Evolutionary conservation across 2,329 filamentous ascomycete genomes (phyloP).

Genomic region (Elsinoe ampelina): DNA sequence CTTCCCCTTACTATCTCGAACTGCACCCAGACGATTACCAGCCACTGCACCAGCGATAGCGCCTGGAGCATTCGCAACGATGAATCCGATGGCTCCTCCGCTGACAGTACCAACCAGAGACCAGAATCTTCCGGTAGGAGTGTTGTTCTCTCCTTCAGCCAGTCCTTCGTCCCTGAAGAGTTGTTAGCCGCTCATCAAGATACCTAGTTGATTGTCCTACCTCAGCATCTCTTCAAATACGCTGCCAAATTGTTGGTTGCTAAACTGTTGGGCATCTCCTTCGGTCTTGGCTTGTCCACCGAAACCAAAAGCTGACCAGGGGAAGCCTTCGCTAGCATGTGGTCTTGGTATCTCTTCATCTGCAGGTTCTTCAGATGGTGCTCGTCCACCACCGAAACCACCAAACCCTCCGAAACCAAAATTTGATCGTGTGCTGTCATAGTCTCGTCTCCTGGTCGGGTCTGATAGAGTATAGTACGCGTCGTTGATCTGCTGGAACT

Average conservation of each 20-base stretch:
- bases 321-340: slow-evolving; percentile 44
- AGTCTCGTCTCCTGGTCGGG: slow-evolving; percentile 63
- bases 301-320: slow-evolving; percentile 66
- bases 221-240: slow-evolving; percentile 46
- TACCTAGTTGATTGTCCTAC: not conserved
- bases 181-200: not conserved
- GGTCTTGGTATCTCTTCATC: slow-evolving; percentile 43
- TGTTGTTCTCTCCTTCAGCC: slow-evolving; percentile 56
- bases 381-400: slow-evolving; percentile 31
- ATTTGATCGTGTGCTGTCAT: slow-evolving; percentile 63
- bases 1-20: slow-evolving; percentile 86
- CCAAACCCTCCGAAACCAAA: slow-evolving; percentile 38
- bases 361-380: slow-evolving; percentile 35
- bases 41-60: slow-evolving; percentile 83
- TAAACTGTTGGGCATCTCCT: slow-evolving; percentile 39
- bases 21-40: slow-evolving; percentile 80
- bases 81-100: slow-evolving; percentile 87
- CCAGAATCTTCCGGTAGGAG: slow-evolving; percentile 72
- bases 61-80: slow-evolving; percentile 85
- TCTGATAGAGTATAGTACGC: slow-evolving; percentile 90
- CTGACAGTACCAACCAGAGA: slow-evolving; percentile 72
- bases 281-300: slow-evolving; percentile 38
- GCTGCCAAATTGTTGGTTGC: slow-evolving; percentile 76
- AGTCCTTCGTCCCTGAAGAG: slow-evolving; percentile 46
- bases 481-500: slow-evolving; percentile 87